Conservation (phyloP, 78 protist genomes). For the Isochrysis galbana region DNA sequence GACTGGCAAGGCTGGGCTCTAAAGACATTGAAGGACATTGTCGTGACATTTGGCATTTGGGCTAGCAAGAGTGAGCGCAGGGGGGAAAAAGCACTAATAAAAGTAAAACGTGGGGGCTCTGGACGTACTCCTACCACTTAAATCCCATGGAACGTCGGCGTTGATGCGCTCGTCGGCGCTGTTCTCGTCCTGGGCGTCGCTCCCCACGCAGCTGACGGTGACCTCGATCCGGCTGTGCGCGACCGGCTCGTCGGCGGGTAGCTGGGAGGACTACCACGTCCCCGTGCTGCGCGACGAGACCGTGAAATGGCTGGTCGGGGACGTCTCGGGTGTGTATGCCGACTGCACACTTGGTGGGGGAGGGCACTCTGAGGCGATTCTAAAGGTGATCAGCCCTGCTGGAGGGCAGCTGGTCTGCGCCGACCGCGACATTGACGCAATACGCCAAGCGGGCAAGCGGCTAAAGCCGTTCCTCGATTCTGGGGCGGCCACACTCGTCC, state of each 20-base stretch:
- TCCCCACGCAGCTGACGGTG: too few relatives aligned
- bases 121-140: too few relatives aligned
- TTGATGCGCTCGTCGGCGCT: too few relatives aligned
- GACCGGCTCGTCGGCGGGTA: background rate
- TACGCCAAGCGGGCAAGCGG: background rate
- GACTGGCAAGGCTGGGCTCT: too few relatives aligned
- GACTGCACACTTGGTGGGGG: slow-evolving; percentile 34
- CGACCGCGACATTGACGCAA: slow-evolving; percentile 21
- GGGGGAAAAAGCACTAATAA: too few relatives aligned
- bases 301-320: background rate
- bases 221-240: background rate
- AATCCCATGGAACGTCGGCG: too few relatives aligned
- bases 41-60: too few relatives aligned
- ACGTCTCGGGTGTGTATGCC: background rate
- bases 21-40: too few relatives aligned
- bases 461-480: background rate
- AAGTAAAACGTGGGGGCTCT: too few relatives aligned
- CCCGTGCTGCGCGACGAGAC: slow-evolving; percentile 11
- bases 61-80: too few relatives aligned
- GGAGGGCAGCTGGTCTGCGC: background rate
- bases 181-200: too few relatives aligned
- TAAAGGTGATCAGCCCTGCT: background rate
- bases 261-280: slow-evolving; percentile 22
- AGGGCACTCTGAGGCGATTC: background rate
- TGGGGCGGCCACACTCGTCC: background rate